Evolutionary conservation across 169 alveolate genomes (phyloP).

Genomic region (Plasmodium ovale): DNA sequence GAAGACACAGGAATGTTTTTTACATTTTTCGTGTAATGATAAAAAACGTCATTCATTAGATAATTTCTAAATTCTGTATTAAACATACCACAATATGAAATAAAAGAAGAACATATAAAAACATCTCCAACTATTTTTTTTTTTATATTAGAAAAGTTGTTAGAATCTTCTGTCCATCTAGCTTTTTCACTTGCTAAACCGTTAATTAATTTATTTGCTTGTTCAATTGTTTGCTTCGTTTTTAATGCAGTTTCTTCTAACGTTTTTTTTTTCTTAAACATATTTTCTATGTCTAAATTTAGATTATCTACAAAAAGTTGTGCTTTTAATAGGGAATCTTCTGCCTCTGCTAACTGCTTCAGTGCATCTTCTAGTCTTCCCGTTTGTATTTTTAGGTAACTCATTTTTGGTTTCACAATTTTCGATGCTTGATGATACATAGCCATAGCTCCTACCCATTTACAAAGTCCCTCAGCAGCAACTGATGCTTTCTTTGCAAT

Average conservation of each 20-base stretch:
- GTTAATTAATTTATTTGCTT: conserved; percentile 95
- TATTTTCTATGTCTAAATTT: conserved; percentile 91
- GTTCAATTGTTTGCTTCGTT: conserved; percentile 93
- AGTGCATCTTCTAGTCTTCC: conserved; percentile 93
- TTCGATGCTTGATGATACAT: conserved; percentile 95
- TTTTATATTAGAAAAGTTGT: conserved; percentile 91
- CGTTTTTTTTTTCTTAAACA: conserved; percentile 91
- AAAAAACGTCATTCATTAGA: conserved; percentile 92
- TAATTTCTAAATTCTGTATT: conserved; percentile 94
- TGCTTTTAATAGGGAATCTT: conserved; percentile 92
- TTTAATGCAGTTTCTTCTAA: conserved; percentile 93
- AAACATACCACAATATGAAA: conserved; percentile 96
- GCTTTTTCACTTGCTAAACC: conserved; percentile 95
- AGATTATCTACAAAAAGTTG: conserved; percentile 90
- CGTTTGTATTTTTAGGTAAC: conserved; percentile 91
- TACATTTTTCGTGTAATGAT: conserved; percentile 87
- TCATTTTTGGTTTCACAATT: conserved; percentile 97
- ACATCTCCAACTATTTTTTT: conserved; percentile 95
- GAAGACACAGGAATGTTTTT: conserved; percentile 86
- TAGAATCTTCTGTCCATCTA: conserved; percentile 95
- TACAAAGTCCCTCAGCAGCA: conserved; percentile 93
- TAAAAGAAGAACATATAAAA: conserved; percentile 93
- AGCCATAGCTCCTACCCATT: conserved; percentile 95
- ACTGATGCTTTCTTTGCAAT: conserved; percentile 91
- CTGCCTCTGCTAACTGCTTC: conserved; percentile 93